Conservation (phyloP, 306 rosid genomes). For the Biancaea sappan region DNA sequence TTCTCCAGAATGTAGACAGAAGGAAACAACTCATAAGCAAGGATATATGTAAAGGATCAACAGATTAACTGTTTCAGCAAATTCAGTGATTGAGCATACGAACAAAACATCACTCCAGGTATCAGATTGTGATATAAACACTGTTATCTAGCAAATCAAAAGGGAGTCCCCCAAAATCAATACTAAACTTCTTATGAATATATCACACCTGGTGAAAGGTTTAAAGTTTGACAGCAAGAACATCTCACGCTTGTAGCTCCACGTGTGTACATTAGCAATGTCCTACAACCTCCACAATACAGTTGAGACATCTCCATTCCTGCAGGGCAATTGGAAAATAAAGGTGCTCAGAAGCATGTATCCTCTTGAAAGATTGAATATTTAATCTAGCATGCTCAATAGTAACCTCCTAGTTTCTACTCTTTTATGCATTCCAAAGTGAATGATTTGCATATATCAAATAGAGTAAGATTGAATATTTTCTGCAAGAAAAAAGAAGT, state of each 20-base stretch:
- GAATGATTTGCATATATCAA: constrained; percentile 4
- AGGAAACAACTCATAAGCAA: background rate
- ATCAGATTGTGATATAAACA: constrained; percentile 17
- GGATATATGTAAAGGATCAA: background rate
- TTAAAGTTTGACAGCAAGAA: constrained; percentile 90
- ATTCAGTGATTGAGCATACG: constrained; percentile 19
- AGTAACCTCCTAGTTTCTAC: constrained; percentile 13
- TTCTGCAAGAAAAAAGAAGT: background rate
- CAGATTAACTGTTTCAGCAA: constrained; percentile 7
- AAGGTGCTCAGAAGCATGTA: constrained; percentile 6
- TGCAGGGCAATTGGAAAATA: constrained; percentile 42
- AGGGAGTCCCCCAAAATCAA: constrained; percentile 19
- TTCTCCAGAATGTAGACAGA: background rate
- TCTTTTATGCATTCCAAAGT: constrained; percentile 3
- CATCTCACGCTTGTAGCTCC: constrained; percentile 98
- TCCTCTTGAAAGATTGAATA: background rate
- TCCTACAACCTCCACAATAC: constrained; percentile 96
- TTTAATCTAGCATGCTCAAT: background rate
- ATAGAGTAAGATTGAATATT: background rate
- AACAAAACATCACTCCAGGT: constrained; percentile 27
- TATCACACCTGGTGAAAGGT: constrained; percentile 80
- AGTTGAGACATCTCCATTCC: constrained; percentile 94
- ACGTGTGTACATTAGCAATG: constrained; percentile 84
- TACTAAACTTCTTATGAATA: constrained; percentile 9
- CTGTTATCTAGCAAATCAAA: constrained; percentile 1